Evolutionary conservation across 2,329 filamentous ascomycete species (phyloP), one percentile per base, ranked within the genome.

Genomic region (Parasarocladium wereldwijsianum): DNA sequence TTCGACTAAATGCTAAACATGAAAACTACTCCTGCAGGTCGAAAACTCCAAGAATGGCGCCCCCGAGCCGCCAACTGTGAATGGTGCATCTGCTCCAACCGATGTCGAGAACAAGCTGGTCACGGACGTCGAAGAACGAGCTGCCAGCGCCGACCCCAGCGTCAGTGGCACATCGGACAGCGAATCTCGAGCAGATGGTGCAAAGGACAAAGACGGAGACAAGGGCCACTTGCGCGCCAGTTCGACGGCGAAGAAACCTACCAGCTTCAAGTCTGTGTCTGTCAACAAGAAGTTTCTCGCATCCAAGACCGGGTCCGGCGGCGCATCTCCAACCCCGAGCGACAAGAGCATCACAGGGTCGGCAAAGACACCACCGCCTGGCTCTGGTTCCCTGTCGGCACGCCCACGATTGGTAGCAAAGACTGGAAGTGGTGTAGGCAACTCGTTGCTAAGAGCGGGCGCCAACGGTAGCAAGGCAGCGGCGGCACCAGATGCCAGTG

Each of bases 261-360:
- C 75, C 12, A 76, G 74, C 9, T 90, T 92, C 64, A 92, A 90
- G 54, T 71, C 82, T 12, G 78, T 90, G 27, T 86, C 80, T 5
- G 79, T 87, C 40, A 87, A 86, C 40, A 85, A 81, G 54, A 84
- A 72, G 24, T 92, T 87, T 47, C 63, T 90, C 20, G 71, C 70
- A n/a, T 70, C 79, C 36, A 87, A 87, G 52, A 64, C 56, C 26
- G 49, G 62, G 12, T 49, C 58, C 12, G 50, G 52, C 32, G 51
- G 47, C 36, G 46, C 57, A 7, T 49, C 60, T 13, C 45, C 64
- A 32, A 71, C 75, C 45, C 43, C 60, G 26, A 53, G 52, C 40
- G 60, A 71, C 38, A 66, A 72, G 49, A 54, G 59, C 5, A 49
- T 17, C 6, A n/a, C 50, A 9, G 44, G 64, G 10, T 54, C 61